These are phyloP conservation scores for Aspergillus diversus DNA, from an alignment of 495 filamentous ascomycete species.

Conservation along the genomic window DNA sequence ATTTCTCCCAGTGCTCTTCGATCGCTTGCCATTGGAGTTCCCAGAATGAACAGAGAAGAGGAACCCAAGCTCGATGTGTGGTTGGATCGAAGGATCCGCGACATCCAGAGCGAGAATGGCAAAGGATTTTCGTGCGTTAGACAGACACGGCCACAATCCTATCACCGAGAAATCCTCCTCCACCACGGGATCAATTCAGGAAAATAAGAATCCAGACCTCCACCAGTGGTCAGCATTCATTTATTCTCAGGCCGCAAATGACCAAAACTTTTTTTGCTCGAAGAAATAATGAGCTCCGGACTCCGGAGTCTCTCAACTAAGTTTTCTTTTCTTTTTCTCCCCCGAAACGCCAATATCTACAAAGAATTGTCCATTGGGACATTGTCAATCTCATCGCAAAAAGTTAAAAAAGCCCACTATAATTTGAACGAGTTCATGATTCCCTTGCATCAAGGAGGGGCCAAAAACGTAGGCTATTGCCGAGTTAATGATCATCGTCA, in stretches of 20 bases:
- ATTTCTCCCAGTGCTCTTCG: too few relatives aligned
- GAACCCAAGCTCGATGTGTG: slow-evolving; percentile 23
- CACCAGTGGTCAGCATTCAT: background rate
- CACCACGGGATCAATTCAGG: background rate
- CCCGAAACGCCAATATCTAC: too few relatives aligned
- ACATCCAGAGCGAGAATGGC: slow-evolving; percentile 21
- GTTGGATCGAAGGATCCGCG: slow-evolving; percentile 28
- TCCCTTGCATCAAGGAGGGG: background rate
- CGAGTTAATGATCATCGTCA: background rate
- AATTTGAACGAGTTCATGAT: too few relatives aligned
- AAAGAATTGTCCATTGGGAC: background rate
- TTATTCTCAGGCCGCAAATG: background rate
- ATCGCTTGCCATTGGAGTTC: background rate
- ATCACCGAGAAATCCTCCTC: background rate
- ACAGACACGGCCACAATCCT: background rate
- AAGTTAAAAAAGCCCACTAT: too few relatives aligned
- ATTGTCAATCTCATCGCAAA: background rate
- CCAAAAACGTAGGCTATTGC: background rate
- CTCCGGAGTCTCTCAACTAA: background rate
- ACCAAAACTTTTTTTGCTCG: background rate
- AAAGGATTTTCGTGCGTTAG: background rate
- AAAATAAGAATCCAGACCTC: slow-evolving; percentile 1
- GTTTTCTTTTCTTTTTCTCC: too few relatives aligned
- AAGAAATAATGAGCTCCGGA: background rate
- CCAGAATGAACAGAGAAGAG: slow-evolving; percentile 6